A percentile compares a stretch with the other conserved stretches of the same genome.
Conservation (phyloP, 78 protist species). For the Dictyostelium discoideum region DNA sequence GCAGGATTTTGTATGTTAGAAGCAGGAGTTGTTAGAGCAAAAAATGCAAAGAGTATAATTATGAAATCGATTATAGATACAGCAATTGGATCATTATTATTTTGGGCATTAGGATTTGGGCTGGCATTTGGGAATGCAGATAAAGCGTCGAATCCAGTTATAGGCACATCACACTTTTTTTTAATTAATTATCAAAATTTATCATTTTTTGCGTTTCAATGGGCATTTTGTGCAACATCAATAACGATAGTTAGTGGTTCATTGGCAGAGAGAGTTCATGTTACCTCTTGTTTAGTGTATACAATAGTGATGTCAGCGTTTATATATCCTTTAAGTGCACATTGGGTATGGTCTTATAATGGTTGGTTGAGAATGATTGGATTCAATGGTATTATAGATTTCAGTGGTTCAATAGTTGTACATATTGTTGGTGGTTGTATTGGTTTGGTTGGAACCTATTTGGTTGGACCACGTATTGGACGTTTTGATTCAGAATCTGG, state of each 20-base stretch:
- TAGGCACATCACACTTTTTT: constrained; percentile 40
- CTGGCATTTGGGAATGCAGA: constrained; percentile 79
- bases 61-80: constrained; percentile 77
- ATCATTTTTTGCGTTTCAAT: constrained; percentile 70
- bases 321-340: constrained; percentile 82
- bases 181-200: constrained; percentile 40
- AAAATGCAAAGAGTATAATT: constrained; percentile 84
- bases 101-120: constrained; percentile 80
- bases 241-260: constrained; percentile 91
- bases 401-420: constrained; percentile 86
- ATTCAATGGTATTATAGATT: constrained; percentile 47
- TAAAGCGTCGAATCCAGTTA: constrained; percentile 32
- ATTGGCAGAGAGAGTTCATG: constrained; percentile 81
- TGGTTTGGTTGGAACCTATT: constrained; percentile 84
- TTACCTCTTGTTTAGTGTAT: constrained; percentile 75
- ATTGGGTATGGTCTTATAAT: constrained; percentile 81
- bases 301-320: constrained; percentile 48
- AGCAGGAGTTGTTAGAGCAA: constrained; percentile 89
- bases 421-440: constrained; percentile 92
- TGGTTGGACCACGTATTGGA: constrained; percentile 92
- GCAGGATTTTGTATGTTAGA: constrained; percentile 93
- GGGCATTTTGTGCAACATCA: constrained; percentile 86
- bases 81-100: constrained; percentile 71
- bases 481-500: constrained; percentile 76
- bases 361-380: constrained; percentile 70